Conservation (phyloP, 257 asterid species). For the Salvia rosmarinus region DNA sequence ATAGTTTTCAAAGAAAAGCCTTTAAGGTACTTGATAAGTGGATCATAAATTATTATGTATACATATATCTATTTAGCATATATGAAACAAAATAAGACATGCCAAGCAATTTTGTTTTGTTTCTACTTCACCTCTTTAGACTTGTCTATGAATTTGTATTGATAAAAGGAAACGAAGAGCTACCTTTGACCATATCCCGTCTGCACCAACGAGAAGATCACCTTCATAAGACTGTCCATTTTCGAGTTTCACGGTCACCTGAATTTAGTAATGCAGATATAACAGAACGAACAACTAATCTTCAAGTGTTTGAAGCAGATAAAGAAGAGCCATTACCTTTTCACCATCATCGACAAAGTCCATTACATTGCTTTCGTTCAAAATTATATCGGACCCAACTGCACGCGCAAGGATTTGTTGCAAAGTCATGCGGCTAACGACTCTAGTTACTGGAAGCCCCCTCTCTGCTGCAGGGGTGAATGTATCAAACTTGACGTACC, state of each 20-base stretch:
- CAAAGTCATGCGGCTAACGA: slow-evolving; percentile 85
- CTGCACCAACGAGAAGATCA: slow-evolving; percentile 96
- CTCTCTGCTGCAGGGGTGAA: slow-evolving; percentile 94
- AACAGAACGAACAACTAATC: too few relatives aligned
- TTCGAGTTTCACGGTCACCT: slow-evolving; percentile 79
- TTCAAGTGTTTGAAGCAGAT: too few relatives aligned
- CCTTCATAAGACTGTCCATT: slow-evolving; percentile 72
- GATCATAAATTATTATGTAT: too few relatives aligned
- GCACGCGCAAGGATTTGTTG: slow-evolving; percentile 89
- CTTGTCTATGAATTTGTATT: neutral
- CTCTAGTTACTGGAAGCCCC: slow-evolving; percentile 96
- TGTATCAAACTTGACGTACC: slow-evolving; percentile 96
- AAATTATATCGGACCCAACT: slow-evolving; percentile 76
- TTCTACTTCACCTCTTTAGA: neutral
- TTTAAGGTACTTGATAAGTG: too few relatives aligned
- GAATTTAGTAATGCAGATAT: too few relatives aligned
- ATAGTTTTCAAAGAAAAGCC: too few relatives aligned
- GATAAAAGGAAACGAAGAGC: neutral
- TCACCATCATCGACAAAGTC: slow-evolving; percentile 72
- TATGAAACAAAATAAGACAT: neutral
- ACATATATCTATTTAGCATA: too few relatives aligned
- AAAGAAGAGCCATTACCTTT: slow-evolving; percentile 48
- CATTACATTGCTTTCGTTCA: slow-evolving; percentile 78
- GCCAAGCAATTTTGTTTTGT: neutral
- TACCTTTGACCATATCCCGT: slow-evolving; percentile 97